Evolutionary conservation across 495 filamentous ascomycete genomes (phyloP).

Genomic region (Lasiosphaeria miniovina): DNA sequence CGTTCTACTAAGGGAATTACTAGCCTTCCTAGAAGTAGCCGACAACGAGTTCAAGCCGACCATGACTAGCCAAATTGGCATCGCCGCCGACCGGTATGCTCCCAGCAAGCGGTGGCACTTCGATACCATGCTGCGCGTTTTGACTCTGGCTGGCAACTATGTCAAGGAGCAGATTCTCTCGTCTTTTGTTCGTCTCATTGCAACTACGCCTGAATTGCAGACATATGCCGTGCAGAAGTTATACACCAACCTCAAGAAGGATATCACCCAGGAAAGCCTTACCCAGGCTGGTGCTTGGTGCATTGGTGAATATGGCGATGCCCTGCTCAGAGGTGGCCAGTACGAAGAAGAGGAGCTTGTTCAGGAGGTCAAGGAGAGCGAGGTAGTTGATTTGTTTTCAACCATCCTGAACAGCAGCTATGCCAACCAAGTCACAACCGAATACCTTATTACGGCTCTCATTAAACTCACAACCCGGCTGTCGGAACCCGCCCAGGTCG

Average conservation of each 20-base stretch:
- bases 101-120: constrained; percentile 98
- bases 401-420: constrained; percentile 93
- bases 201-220: constrained; percentile 89
- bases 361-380: constrained; percentile 81
- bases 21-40: constrained; percentile 93
- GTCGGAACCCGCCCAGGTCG: constrained; percentile 75
- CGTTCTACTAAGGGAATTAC: constrained; percentile 83
- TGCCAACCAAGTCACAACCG: constrained; percentile 78
- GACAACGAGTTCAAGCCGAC: constrained; percentile 98
- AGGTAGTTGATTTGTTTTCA: constrained; percentile 85
- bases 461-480: constrained; percentile 95
- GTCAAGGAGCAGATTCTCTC: constrained; percentile 97
- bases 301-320: constrained; percentile 95
- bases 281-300: constrained; percentile 96
- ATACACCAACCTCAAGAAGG: constrained; percentile 83
- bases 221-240: constrained; percentile 96
- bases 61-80: constrained; percentile 95
- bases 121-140: constrained; percentile 92
- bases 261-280: constrained; percentile 94
- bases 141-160: constrained; percentile 91
- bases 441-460: constrained; percentile 92
- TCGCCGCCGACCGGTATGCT: constrained; percentile 92
- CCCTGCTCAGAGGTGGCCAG: constrained; percentile 78
- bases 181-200: constrained; percentile 92
- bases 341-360: constrained; percentile 96